phyloP scores from a whole-genome alignment of 352 stramenopile genomes.

The Stramenopiles sp. region DNA sequence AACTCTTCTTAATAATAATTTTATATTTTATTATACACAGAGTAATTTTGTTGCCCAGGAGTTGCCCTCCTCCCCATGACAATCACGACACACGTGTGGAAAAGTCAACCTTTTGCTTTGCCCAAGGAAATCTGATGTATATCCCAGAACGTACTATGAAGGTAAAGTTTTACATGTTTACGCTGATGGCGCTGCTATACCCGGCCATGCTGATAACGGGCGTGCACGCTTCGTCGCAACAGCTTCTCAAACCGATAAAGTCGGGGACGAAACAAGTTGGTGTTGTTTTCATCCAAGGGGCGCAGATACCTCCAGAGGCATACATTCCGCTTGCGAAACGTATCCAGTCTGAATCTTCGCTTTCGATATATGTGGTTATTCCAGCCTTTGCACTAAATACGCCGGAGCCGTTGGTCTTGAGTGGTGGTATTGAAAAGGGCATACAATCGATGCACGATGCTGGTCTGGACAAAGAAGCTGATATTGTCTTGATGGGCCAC shows the following conservation, averaged over 20 bases:
- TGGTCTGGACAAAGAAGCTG: background rate
- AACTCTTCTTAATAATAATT: no score
- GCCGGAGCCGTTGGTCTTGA: background rate
- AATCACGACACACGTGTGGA: no score
- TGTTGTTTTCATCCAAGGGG: background rate
- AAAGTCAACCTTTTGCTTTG: no score
- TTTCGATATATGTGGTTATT: background rate
- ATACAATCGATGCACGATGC: background rate
- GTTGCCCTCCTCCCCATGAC: no score
- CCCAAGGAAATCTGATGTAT: no score
- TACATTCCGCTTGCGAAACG: background rate
- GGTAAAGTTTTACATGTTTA: no score
- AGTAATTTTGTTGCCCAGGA: no score
- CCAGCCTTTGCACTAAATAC: background rate
- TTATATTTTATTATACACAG: no score
- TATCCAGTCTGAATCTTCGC: background rate
- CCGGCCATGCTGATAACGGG: no score
- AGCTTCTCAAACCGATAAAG: background rate
- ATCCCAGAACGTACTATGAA: no score
- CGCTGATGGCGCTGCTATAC: no score
- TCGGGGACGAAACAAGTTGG: background rate
- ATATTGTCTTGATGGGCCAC: slow-evolving; percentile 16
- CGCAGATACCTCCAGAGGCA: background rate
- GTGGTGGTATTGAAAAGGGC: background rate
- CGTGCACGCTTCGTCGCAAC: background rate